phyloP scores from a whole-genome alignment of 1,139 yeast genomes.

The Geotrichum australiense region DNA sequence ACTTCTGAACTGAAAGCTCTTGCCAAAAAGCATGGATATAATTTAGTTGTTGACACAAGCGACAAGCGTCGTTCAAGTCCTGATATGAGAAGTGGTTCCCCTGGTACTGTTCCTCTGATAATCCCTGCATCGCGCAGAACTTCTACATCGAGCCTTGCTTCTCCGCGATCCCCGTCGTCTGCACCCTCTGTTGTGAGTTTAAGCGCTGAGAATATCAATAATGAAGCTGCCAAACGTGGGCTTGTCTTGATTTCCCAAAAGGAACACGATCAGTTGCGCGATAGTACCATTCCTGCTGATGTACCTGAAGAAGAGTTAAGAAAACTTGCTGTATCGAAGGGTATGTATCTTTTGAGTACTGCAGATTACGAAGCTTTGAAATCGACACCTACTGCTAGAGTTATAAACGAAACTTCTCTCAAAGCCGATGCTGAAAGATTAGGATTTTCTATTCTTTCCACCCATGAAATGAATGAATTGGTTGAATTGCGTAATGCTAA shows the following conservation, averaged over 20 bases:
- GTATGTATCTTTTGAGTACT: constrained; percentile 14
- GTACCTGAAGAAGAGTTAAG: constrained; percentile 26
- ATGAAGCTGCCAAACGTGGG: constrained; percentile 17
- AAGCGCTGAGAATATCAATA: constrained; percentile 13
- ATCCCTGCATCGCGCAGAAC: constrained; percentile 12
- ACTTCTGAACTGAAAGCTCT: constrained; percentile 6
- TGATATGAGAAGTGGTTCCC: constrained; percentile 11
- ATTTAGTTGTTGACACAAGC: constrained; percentile 16
- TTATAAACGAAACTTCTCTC: constrained; percentile 9
- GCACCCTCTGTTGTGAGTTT: constrained; percentile 6
- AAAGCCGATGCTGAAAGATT: constrained; percentile 15
- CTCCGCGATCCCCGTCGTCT: constrained; percentile 10
- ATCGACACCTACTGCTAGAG: constrained; percentile 2
- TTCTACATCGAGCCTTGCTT: constrained; percentile 1
- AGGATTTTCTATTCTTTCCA: constrained; percentile 29
- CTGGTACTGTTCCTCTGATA: constrained; percentile 17
- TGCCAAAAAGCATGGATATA: constrained; percentile 15
- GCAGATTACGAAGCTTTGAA: constrained; percentile 21
- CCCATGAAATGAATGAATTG: constrained; percentile 20
- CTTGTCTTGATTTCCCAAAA: constrained; percentile 18
- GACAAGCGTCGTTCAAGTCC: constrained; percentile 4
- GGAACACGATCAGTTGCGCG: constrained; percentile 14
- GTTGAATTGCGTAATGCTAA: constrained; percentile 5
- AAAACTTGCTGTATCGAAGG: constrained; percentile 21
- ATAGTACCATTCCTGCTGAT: constrained; percentile 9